These are phyloP conservation scores for Leccinum fibrillosum DNA, from an alignment of 768 basidiomycete species.

Conservation along the genomic window DNA sequence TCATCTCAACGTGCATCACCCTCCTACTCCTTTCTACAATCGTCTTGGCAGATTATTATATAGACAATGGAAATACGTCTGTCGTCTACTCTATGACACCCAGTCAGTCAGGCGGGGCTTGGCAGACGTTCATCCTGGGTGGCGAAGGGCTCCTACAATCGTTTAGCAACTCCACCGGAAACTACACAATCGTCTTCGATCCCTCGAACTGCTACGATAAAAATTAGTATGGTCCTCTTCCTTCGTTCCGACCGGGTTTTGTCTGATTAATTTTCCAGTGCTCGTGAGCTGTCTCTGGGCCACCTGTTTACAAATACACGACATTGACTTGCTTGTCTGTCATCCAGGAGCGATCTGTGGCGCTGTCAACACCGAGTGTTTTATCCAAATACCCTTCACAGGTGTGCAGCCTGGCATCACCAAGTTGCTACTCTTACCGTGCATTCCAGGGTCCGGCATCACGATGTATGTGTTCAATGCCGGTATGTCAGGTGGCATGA, in stretches of 20 bases:
- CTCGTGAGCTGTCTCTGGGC: slow-evolving; percentile 13
- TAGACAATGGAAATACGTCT: too few relatives aligned
- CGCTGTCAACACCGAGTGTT: slow-evolving; percentile 8
- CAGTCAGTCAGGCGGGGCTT: too few relatives aligned
- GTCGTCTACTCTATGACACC: too few relatives aligned
- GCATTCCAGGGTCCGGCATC: too few relatives aligned
- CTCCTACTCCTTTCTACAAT: too few relatives aligned
- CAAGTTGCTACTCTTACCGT: too few relatives aligned
- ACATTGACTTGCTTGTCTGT: neutral
- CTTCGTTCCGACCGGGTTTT: neutral
- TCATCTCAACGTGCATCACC: too few relatives aligned
- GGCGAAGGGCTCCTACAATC: too few relatives aligned
- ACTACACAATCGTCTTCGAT: slow-evolving; percentile 12
- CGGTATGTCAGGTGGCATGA: too few relatives aligned
- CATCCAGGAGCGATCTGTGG: slow-evolving; percentile 17
- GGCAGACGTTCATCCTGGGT: too few relatives aligned
- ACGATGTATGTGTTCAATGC: too few relatives aligned
- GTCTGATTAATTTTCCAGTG: slow-evolving; percentile 10
- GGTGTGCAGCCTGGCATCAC: slow-evolving; percentile 4
- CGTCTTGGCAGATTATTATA: too few relatives aligned
- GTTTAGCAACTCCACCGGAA: slow-evolving; percentile 19
- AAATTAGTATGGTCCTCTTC: slow-evolving; percentile 20
- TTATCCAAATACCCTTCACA: slow-evolving; percentile 19
- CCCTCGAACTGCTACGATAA: slow-evolving; percentile 19
- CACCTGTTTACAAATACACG: neutral